These are phyloP conservation scores for Thuja plicata DNA, from an alignment of 83 land plant genomes.

Conservation along the genomic window DNA sequence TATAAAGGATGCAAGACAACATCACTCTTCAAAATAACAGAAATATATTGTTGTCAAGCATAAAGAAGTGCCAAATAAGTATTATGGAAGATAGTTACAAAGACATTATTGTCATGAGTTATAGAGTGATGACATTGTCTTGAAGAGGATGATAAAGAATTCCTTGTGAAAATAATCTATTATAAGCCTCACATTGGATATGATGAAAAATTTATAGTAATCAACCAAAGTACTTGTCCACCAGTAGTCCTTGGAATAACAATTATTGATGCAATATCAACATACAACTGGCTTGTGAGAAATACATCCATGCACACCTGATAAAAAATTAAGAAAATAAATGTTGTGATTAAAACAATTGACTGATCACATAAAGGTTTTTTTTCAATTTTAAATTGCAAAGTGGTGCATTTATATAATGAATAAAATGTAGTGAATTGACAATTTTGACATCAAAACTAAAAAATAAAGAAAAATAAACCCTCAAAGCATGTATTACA, in stretches of 20 bases:
- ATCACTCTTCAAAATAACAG: no score
- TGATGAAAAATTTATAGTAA: no score
- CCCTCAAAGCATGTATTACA: not conserved
- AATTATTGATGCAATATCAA: constrained; percentile 89
- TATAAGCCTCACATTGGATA: no score
- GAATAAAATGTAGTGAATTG: not conserved
- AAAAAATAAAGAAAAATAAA: not conserved
- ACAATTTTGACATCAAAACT: not conserved
- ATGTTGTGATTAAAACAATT: not conserved
- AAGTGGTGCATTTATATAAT: not conserved
- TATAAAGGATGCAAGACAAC: no score
- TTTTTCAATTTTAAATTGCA: not conserved
- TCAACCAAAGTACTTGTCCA: no score
- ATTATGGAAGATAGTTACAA: no score
- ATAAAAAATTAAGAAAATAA: not conserved
- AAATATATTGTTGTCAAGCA: no score
- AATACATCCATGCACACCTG: constrained; percentile 97
- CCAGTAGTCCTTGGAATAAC: constrained; percentile 96
- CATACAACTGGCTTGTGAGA: constrained; percentile 74
- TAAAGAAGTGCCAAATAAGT: no score
- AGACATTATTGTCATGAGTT: no score
- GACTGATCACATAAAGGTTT: not conserved
- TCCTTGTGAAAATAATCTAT: no score
- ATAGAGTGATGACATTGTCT: no score
- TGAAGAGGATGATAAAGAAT: no score